Base-by-base conservation (phyloP, 139 green algal genomes). In the Tetratostichococcus sp. region DNA sequence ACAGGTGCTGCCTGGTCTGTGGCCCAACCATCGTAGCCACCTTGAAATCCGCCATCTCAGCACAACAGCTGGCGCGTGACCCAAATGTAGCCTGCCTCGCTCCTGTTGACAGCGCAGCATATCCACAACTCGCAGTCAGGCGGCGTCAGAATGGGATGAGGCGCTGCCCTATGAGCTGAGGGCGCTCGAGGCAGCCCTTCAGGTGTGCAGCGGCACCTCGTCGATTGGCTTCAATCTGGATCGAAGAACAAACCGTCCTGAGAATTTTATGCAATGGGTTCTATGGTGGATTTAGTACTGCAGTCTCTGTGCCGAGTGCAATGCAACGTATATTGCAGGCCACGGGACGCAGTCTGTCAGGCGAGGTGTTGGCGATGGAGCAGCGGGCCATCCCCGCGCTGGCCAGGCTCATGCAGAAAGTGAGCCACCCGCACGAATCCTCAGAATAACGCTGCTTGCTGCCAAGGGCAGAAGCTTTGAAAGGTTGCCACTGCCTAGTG, bases 111-210 rank as follows among this genome's bases (percentile, higher is more conserved):
- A n/a, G 17, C 19, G 19, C 14, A 62, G 17, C 22, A n/a, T 26
- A 8, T 28, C 11, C 14, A 25, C 50, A 4, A 25, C 50, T 25
- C 26, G 50, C 50, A 62, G 50, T 17, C 11, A 23, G 17, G 50
- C 50, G 17, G 50, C 50, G 50, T 62, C 50, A 26, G 50, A 62
- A 17, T 26, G 14, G 4, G 81, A 85, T 65, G 5, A 70, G 28
- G 35, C 77, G 32, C 59, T 89, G 65, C 87, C 87, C 16, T 92
- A 87, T 73, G 87, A 92, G 82, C 71, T 92, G 70, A 65, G 87
- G 22, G 84, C 82, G 5, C 72, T 92, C 43, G 87, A 92, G 73
- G 76, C 79, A 16, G 84, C 30, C 39, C 76, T 92, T n/a, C n/a
- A n/a, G n/a, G n/a, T n/a, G n/a, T n/a, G n/a, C n/a, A n/a, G n/a